Base-by-base conservation (phyloP, 2,329 filamentous ascomycete species). In the Aspergillus tamarii region DNA sequence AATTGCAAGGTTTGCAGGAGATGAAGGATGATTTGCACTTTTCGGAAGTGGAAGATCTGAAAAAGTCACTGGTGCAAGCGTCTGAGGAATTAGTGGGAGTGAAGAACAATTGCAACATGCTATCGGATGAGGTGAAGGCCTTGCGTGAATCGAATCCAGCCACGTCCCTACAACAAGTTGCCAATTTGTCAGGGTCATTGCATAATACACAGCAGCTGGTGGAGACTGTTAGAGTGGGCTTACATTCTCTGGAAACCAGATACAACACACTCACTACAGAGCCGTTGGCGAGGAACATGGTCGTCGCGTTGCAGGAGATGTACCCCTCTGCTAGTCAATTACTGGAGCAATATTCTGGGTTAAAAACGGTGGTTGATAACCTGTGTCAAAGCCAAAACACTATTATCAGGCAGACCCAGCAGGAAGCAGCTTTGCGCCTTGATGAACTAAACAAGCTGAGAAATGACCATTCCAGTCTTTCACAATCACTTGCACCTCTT, bases 211-310 rank as follows among this genome's bases (percentile, higher is more conserved):
- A 63, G n/a, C 48, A 61, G 10, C 21, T 26, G 4, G 16, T 69
- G 1, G 64, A 70, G 4, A 68, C 63, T 19, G n/a, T 76, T 4
- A 64, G 57, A 8, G 66, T 67, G 23, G 70, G 68, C n/a, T 41
- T 78, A 26, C 70, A 72, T 34, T 80, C 77, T 0, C 67, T 88
- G 9, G 81, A 85, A 68, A 61, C 64, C 0, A 84, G 84, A 64
- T 86, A 81, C 64, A 82, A 81, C 61, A 85, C 84, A 66, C 72
- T 88, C 9, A 72, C 72, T 21, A 80, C 79, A 0, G 75, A 76
- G 12, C 67, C 73, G 3, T 57, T 82, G 21, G 74, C 76, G 2
- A 72, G 70, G n/a, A 67, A 73, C 16, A 78, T 80, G 68, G 57
- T 77, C 26, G 66, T 60, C 23, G 70, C 71, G 3, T 74, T 80